Conservation (phyloP, 192 early-diverging fungal species). For the Podila verticillata region DNA sequence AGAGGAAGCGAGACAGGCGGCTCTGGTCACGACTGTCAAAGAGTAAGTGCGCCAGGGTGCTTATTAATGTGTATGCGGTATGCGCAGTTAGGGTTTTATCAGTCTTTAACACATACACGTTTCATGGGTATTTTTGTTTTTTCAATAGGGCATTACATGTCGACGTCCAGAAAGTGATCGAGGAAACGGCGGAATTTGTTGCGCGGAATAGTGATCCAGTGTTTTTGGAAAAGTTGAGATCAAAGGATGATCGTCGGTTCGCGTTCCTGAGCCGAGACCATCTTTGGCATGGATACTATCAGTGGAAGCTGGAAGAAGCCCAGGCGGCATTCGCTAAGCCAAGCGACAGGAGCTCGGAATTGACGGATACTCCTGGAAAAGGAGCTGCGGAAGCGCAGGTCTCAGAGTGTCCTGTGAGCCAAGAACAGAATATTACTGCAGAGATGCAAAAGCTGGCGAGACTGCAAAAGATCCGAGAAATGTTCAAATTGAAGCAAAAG, state of each 20-base stretch:
- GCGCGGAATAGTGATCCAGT: background rate
- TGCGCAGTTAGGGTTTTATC: background rate
- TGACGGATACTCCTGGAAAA: no score
- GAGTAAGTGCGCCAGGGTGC: background rate
- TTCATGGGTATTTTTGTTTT: background rate
- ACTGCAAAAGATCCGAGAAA: conserved; percentile 33
- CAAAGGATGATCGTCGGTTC: conserved; percentile 11
- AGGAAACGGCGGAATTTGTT: conserved; percentile 30
- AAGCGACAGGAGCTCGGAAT: background rate
- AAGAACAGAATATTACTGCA: background rate
- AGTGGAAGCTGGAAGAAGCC: background rate
- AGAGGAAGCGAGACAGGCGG: conserved; percentile 12
- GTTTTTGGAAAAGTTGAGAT: conserved; percentile 16
- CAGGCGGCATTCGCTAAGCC: background rate
- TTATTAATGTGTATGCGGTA: background rate
- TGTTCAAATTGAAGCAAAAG: conserved; percentile 24
- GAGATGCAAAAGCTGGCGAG: conserved; percentile 35
- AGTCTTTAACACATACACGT: background rate
- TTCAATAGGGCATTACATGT: conserved; percentile 10
- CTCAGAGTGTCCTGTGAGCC: no score
- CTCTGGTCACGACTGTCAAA: background rate
- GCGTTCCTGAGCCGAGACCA: conserved; percentile 20
- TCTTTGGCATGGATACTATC: conserved; percentile 26
- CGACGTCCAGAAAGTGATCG: conserved; percentile 34
- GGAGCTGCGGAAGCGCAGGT: no score